Percentiles rank a stretch among this genome's conserved stretches.
phyloP scores from a whole-genome alignment of 805 yeast species.

The Grigorovia yakushimaensis region DNA sequence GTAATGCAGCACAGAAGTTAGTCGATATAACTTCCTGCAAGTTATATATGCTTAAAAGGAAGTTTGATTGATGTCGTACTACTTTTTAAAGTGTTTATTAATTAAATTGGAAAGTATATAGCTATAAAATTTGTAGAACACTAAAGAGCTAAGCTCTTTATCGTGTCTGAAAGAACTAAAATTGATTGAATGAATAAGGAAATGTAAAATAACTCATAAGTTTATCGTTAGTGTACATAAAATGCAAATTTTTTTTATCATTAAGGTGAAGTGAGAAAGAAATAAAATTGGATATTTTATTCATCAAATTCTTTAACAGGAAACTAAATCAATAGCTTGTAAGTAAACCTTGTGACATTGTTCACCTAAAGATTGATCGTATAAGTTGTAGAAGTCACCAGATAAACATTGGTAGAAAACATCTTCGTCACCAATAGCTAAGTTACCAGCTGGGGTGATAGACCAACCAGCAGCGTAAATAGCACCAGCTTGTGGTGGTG shows the following conservation, averaged over 20 bases:
- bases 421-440: slow-evolving; percentile 54
- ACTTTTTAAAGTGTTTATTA: not conserved
- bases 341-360: slow-evolving; percentile 59
- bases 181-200: not conserved
- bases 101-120: not conserved
- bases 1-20: no score
- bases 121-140: not conserved
- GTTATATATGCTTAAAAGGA: not conserved
- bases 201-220: not conserved
- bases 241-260: not conserved
- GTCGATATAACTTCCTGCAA: no score
- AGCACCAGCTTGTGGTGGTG: slow-evolving; percentile 77
- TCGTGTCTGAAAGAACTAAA: not conserved
- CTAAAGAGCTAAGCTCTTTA: not conserved
- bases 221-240: not conserved
- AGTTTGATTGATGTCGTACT: not conserved
- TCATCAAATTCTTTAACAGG: slow-evolving; percentile 32
- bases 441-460: slow-evolving; percentile 42
- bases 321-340: slow-evolving; percentile 45
- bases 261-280: not conserved
- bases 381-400: slow-evolving; percentile 70
- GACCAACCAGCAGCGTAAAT: slow-evolving; percentile 65
- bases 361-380: slow-evolving; percentile 49
- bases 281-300: not conserved
- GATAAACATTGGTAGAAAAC: slow-evolving; percentile 66